Evolutionary conservation across 257 asterid species (phyloP).

Genomic region (Nicotiana benthamiana): DNA sequence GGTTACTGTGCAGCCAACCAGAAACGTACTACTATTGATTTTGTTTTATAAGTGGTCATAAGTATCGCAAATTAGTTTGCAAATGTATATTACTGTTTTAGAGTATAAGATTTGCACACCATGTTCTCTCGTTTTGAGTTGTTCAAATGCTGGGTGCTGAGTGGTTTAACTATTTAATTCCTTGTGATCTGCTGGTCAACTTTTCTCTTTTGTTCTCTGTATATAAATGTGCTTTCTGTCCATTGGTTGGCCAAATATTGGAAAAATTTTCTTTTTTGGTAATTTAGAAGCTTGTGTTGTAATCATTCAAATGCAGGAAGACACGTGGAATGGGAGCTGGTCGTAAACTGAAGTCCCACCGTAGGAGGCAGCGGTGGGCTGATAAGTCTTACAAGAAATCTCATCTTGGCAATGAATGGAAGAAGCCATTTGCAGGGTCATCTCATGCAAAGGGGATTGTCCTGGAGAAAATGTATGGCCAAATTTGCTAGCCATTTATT

Average conservation of each 20-base stretch:
- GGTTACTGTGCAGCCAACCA: too few species aligned
- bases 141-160: background rate
- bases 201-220: background rate
- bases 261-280: background rate
- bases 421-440: slow-evolving; percentile 12
- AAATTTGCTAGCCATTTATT: background rate
- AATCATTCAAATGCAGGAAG: background rate
- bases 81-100: too few species aligned
- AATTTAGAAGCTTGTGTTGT: background rate
- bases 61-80: too few species aligned
- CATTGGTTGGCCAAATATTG: background rate
- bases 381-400: slow-evolving; percentile 10
- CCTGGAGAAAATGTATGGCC: slow-evolving; percentile 8
- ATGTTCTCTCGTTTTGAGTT: background rate
- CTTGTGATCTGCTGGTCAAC: background rate
- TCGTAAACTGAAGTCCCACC: slow-evolving; percentile 11
- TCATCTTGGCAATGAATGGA: slow-evolving; percentile 15
- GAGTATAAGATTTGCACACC: too few species aligned
- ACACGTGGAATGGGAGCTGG: slow-evolving; percentile 12
- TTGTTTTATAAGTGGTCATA: too few species aligned
- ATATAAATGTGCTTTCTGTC: background rate
- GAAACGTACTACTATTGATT: too few species aligned
- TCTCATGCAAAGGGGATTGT: slow-evolving; percentile 14
- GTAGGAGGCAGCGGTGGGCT: slow-evolving; percentile 9
- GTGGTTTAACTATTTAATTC: background rate